Conservation (phyloP, 306 rosid species). For the Acacia acuminata region DNA sequence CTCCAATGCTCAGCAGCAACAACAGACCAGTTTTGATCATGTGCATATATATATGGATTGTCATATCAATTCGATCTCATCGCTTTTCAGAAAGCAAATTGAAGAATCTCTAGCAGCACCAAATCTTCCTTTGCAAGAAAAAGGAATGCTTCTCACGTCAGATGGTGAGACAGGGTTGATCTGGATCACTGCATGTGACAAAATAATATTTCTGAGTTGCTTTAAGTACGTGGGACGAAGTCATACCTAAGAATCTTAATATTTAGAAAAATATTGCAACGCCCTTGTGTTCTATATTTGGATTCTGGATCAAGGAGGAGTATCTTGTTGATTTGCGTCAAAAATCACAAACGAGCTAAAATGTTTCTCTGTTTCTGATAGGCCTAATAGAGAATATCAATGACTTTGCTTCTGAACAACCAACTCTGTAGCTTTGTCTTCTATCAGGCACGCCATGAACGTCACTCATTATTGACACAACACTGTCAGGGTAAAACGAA, state of each 20-base stretch:
- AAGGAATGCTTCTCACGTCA: background rate
- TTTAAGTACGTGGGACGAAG: background rate
- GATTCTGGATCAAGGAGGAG: background rate
- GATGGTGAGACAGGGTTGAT: background rate
- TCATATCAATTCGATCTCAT: background rate
- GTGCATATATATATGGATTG: background rate
- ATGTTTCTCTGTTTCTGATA: background rate
- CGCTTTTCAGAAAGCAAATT: background rate
- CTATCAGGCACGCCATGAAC: background rate
- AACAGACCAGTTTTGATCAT: background rate
- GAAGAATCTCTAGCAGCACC: background rate
- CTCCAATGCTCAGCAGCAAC: background rate
- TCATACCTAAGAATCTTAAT: background rate
- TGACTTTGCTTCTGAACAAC: background rate
- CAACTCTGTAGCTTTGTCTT: background rate
- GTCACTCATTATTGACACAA: background rate
- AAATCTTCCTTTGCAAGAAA: background rate
- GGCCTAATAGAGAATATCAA: background rate
- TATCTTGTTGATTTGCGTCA: background rate
- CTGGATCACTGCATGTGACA: background rate
- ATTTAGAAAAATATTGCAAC: background rate
- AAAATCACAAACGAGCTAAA: background rate
- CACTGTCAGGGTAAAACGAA: background rate
- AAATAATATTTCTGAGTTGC: background rate
- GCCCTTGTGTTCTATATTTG: background rate